A percentile compares a stretch with the other conserved stretches of the same genome.
Conservation (phyloP, 1,284 basidiomycete genomes). For the Rhodotorula glutinis region DNA sequence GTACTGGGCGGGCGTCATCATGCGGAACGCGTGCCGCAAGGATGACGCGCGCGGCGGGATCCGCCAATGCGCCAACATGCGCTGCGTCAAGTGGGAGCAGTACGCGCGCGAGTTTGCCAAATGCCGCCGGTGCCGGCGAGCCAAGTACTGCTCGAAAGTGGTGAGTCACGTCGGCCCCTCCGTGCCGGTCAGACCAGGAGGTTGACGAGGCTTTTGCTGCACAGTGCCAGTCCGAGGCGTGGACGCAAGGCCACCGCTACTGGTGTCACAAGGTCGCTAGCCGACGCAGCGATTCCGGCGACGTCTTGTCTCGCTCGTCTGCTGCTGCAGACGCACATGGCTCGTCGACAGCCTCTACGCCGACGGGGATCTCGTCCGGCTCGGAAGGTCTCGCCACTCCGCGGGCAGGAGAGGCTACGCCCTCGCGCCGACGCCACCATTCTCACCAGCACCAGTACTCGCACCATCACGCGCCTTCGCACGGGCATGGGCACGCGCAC, state of each 20-base stretch:
- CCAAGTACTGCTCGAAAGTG: constrained; percentile 97
- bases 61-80: constrained; percentile 96
- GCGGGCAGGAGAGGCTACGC: not conserved
- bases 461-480: not conserved
- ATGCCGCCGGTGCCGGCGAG: constrained; percentile 90
- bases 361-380: not conserved
- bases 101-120: constrained; percentile 96
- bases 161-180: not conserved
- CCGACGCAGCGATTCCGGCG: constrained; percentile 4
- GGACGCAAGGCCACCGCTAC: constrained; percentile 91
- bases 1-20: constrained; percentile 99
- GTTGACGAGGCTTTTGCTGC: not conserved
- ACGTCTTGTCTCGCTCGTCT: not conserved
- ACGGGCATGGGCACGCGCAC: not conserved
- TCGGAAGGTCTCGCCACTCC: not conserved
- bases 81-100: constrained; percentile 91
- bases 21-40: constrained; percentile 98
- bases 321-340: not conserved
- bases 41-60: constrained; percentile 90
- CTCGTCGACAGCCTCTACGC: not conserved
- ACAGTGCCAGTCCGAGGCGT: constrained; percentile 86
- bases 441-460: not conserved
- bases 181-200: not conserved
- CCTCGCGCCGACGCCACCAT: not conserved
- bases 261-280: constrained; percentile 45